Percentiles rank a stretch among this genome's conserved stretches.
These are phyloP conservation scores for Lithospermum erythrorhizon DNA, from an alignment of 257 asterid species.

Conservation along the genomic window DNA sequence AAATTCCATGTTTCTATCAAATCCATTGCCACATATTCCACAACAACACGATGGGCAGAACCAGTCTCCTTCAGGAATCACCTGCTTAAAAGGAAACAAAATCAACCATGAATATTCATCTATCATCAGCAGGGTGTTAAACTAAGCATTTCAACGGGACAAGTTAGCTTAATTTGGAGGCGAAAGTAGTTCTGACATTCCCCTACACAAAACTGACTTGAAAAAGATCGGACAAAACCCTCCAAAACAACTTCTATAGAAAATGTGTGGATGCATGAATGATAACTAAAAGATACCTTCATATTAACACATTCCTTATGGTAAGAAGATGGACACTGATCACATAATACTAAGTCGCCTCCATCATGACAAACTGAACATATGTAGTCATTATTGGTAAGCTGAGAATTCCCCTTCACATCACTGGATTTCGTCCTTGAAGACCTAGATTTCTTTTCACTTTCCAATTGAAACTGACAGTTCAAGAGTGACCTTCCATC, in stretches of 20 bases:
- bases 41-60: slow-evolving; percentile 96
- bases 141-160: not conserved
- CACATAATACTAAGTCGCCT: slow-evolving; percentile 77
- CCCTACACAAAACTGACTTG: slow-evolving; percentile 5
- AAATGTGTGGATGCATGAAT: slow-evolving; percentile 6
- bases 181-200: too few species aligned
- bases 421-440: slow-evolving; percentile 18
- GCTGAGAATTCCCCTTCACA: slow-evolving; percentile 14
- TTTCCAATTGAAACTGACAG: slow-evolving; percentile 50
- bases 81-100: slow-evolving; percentile 39
- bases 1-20: slow-evolving; percentile 17
- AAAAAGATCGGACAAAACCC: slow-evolving; percentile 3
- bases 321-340: slow-evolving; percentile 82
- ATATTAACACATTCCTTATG: slow-evolving; percentile 72
- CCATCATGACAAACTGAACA: slow-evolving; percentile 84
- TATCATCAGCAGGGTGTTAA: not conserved
- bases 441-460: slow-evolving; percentile 7
- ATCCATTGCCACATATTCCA: slow-evolving; percentile 43
- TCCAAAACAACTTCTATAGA: not conserved
- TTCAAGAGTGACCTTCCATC: slow-evolving; percentile 73
- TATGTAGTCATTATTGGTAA: slow-evolving; percentile 42
- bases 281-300: slow-evolving; percentile 32
- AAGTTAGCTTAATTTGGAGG: too few species aligned
- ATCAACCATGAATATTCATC: slow-evolving; percentile 5
- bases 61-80: slow-evolving; percentile 87